A percentile compares a stretch with the other conserved stretches of the same genome.
phyloP scores from a whole-genome alignment of 2,329 filamentous ascomycete species.

The Atkinsonella texensis region DNA sequence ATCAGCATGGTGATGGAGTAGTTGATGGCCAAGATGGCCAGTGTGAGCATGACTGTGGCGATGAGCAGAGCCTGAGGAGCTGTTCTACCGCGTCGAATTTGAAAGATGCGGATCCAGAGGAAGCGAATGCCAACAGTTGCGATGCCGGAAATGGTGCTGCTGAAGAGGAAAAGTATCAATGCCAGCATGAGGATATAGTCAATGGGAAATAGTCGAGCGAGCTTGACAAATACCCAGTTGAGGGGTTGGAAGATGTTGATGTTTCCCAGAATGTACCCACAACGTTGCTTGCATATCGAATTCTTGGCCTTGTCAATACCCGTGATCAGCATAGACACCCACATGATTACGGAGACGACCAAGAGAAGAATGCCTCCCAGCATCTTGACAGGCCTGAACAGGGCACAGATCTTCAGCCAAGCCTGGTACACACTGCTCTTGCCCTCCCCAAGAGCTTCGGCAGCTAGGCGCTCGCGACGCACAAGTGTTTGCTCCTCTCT shows the following conservation, averaged over 20 bases:
- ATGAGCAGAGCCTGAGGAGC: slow-evolving; percentile 85
- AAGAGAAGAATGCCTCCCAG: slow-evolving; percentile 72
- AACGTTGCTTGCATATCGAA: slow-evolving; percentile 79
- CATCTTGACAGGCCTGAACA: slow-evolving; percentile 82
- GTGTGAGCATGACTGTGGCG: slow-evolving; percentile 78
- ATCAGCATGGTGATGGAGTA: slow-evolving; percentile 87
- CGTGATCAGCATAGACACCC: slow-evolving; percentile 89
- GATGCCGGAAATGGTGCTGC: slow-evolving; percentile 75
- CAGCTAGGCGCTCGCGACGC: slow-evolving; percentile 75
- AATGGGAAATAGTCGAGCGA: slow-evolving; percentile 74
- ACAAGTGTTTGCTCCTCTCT: slow-evolving; percentile 89
- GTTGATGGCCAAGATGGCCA: slow-evolving; percentile 84
- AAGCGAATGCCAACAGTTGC: slow-evolving; percentile 86
- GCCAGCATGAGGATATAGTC: slow-evolving; percentile 87
- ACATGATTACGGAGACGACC: slow-evolving; percentile 61
- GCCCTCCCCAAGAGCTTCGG: slow-evolving; percentile 70
- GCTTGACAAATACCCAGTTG: slow-evolving; percentile 70
- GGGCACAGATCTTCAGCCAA: slow-evolving; percentile 70
- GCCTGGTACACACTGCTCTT: slow-evolving; percentile 57
- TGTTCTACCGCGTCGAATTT: slow-evolving; percentile 78
- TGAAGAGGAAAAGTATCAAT: slow-evolving; percentile 78
- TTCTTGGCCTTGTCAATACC: slow-evolving; percentile 94
- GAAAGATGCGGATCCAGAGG: slow-evolving; percentile 89
- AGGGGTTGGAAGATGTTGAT: slow-evolving; percentile 92
- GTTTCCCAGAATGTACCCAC: slow-evolving; percentile 79